Percentiles rank a stretch among this genome's conserved stretches.
Evolutionary conservation across 148 eudicot genomes (phyloP).

Genomic region (Fallopia convolvulus): DNA sequence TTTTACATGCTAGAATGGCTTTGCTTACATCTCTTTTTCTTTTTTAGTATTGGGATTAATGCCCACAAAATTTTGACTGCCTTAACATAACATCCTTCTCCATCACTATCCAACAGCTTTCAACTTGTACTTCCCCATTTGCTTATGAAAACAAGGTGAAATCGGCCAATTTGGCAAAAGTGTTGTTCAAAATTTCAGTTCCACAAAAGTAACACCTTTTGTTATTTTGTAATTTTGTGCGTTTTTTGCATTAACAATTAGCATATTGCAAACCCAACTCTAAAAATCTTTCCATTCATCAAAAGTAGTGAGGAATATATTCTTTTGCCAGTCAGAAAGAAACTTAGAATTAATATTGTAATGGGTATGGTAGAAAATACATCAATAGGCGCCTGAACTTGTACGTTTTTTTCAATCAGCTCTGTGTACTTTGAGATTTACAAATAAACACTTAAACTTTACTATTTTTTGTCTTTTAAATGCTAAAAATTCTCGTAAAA

Average conservation of each 20-base stretch:
- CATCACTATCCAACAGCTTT: conserved; percentile 3
- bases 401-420: no score
- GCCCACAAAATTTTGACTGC: conserved; percentile 5
- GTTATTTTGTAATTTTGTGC: neutral
- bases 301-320: conserved; percentile 8
- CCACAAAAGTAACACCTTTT: neutral
- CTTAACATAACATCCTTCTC: neutral
- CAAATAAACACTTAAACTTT: no score
- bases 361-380: neutral
- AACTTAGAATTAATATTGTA: neutral
- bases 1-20: neutral
- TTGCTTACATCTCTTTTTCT: neutral
- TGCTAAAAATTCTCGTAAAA: no score
- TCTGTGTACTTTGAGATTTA: no score
- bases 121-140: neutral
- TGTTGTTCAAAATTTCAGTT: conserved; percentile 1
- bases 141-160: conserved; percentile 6
- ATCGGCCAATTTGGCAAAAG: neutral
- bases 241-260: neutral
- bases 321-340: conserved; percentile 1
- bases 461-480: no score
- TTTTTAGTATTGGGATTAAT: conserved; percentile 2
- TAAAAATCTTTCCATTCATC: neutral
- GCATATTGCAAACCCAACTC: neutral
- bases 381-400: no score